Base-by-base conservation (phyloP, 75 land plant species). In the Pseudotsuga menziesii region DNA sequence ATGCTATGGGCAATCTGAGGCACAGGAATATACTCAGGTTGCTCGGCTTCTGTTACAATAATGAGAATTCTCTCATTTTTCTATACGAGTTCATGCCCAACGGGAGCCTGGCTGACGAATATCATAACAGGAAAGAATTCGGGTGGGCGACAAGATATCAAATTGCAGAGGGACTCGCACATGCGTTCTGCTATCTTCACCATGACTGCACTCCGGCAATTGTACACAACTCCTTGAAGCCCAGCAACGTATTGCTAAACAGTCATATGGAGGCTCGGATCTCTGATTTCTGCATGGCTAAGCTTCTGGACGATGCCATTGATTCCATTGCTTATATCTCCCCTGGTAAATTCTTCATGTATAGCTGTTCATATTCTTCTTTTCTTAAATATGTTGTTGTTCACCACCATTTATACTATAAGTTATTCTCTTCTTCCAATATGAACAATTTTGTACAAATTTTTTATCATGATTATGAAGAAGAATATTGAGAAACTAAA, bases 21-120 rank as follows among this genome's bases (percentile, higher is more conserved):
- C n/a, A n/a, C n/a, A n/a, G n/a, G 98, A 96, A 96, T 82, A 91
- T 96, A 1, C 94, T 96, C 58, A 73, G 94, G 22, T 80, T 96
- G 32, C 62, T 96, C 29, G 96, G 96, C 7, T 96, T 87, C 73
- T 96, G 98, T 85, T 83, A 85, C 88, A 93, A 91, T 86, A 84
- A 86, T 73, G 92, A 88, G 73, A 75, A 82, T 36, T 89, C 97
- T 0, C 82, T 96, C 13, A 2, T n/a, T 88, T 74, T 96, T 79
- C 74, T 96, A 58, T 96, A 96, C 78, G 98, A 96, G 84, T 93
- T 91, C n/a, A n/a, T n/a, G n/a, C n/a, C n/a, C n/a, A n/a, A n/a
- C n/a, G n/a, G n/a, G n/a, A n/a, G n/a, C n/a, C 77, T 95, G 39
- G 92, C 88, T 6, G 98, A 91, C 5, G 72, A 90, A 36, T 79